Percentiles rank a stretch among this genome's conserved stretches.
phyloP scores from a whole-genome alignment of 176 grass and related monocot genomes.

The Oryza longistaminata region DNA sequence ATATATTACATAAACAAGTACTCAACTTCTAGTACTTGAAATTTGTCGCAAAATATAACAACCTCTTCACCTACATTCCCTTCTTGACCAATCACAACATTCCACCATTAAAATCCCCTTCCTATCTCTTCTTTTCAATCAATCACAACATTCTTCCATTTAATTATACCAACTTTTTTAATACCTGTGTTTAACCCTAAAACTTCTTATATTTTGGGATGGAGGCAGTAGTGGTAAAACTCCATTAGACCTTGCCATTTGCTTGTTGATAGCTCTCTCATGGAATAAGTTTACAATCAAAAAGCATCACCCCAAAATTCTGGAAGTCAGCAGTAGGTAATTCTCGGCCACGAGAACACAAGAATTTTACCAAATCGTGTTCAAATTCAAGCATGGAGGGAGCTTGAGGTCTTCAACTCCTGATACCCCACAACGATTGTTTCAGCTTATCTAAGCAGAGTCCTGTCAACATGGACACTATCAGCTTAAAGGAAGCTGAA shows the following conservation, averaged over 20 bases:
- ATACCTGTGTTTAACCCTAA: too few relatives aligned
- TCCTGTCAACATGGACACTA: neutral
- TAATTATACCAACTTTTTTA: too few relatives aligned
- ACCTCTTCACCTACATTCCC: too few relatives aligned
- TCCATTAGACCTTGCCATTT: neutral
- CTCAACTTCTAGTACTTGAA: too few relatives aligned
- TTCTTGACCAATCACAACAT: too few relatives aligned
- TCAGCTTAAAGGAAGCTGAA: neutral
- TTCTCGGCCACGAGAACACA: neutral
- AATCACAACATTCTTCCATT: too few relatives aligned
- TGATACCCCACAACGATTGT: neutral
- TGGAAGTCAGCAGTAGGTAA: neutral
- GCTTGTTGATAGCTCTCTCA: neutral
- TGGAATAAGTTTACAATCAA: neutral
- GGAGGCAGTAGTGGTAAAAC: neutral
- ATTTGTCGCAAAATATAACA: too few relatives aligned
- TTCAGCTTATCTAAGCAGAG: neutral
- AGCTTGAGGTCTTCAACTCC: neutral
- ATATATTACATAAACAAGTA: neutral
- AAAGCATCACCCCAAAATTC: neutral
- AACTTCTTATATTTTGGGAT: too few relatives aligned
- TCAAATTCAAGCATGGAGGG: conserved; percentile 5
- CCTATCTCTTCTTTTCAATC: too few relatives aligned
- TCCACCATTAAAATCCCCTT: too few relatives aligned
- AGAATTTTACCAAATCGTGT: neutral